Percentiles rank a stretch among this genome's conserved stretches.
Evolutionary conservation across 1,139 yeast species (phyloP).

Genomic region (Candida tropicalis): DNA sequence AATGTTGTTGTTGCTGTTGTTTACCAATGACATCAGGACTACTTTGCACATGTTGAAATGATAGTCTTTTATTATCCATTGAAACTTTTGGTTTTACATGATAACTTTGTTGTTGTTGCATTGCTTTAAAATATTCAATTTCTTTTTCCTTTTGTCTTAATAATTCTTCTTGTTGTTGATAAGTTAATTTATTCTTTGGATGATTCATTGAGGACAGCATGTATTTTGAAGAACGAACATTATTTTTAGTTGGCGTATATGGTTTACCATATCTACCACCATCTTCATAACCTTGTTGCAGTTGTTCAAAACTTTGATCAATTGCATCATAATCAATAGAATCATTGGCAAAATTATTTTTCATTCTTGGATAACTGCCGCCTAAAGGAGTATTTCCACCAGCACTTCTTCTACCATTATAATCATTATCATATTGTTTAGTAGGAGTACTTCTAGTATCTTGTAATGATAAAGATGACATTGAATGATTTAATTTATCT

Average conservation of each 20-base stretch:
- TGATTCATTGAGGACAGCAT: constrained; percentile 24
- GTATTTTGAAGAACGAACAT: constrained; percentile 22
- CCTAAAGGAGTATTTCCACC: constrained; percentile 19
- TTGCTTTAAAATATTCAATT: constrained; percentile 31
- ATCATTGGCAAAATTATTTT: constrained; percentile 25
- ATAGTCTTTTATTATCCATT: constrained; percentile 21
- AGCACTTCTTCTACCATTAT: constrained; percentile 15
- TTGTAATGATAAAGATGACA: constrained; percentile 20
- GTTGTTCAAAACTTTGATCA: constrained; percentile 28
- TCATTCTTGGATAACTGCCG: constrained; percentile 15
- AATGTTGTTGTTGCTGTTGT: not conserved
- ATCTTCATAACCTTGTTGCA: constrained; percentile 10
- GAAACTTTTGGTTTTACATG: constrained; percentile 23
- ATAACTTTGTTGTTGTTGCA: constrained; percentile 37
- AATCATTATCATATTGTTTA: constrained; percentile 16
- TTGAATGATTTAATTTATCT: constrained; percentile 20
- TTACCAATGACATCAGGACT: constrained; percentile 6
- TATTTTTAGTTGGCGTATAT: constrained; percentile 17
- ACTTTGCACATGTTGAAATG: constrained; percentile 17
- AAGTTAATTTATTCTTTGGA: constrained; percentile 22
- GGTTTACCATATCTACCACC: constrained; percentile 10
- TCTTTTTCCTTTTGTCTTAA: constrained; percentile 30
- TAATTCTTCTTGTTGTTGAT: constrained; percentile 23
- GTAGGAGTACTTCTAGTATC: constrained; percentile 19
- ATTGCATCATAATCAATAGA: constrained; percentile 25